Base-by-base conservation (phyloP, 352 stramenopile genomes). In the Phytophthora palmivora region DNA sequence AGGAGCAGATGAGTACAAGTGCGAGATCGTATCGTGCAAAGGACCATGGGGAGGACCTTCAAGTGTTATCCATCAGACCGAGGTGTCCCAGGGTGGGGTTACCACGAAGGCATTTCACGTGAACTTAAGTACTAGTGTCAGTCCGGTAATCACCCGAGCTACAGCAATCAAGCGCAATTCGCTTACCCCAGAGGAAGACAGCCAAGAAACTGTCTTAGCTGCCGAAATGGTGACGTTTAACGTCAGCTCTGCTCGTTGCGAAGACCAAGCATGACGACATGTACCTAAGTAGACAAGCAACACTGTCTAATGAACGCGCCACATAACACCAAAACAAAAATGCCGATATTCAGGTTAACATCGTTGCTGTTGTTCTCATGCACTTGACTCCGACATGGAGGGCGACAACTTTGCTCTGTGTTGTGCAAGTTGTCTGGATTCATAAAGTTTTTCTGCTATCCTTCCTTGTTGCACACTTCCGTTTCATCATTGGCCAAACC, bases 1-100 rank as follows among this genome's bases (percentile, higher is more conserved):
- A 32, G 73, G 73, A 8, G 60, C 70, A 14, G 74, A 78, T 2
- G 73, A 82, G 16, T 86, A 87, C 64, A 87, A 87, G 32, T 89
- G 81, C 26, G 68, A 89, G 34, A 49, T 91, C 32, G 56, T 90
- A 21, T 67, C 61, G 16, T 88, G 81, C 39, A 79, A 78, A 58
- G 47, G 70, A 12, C 62, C 75, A n/a, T 84, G 73, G 73, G 47
- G 30, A 44, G 51, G 44, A 46, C 24, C 11, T 34, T 60, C 51
- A 1, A 52, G 18, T n/a, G 21, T 67, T 19, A 70, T 92, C 21
- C 66, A 89, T 51, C 36, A 74, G 5, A 79, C 72, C 10, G 62
- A 70, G 7, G 81, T 92, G 15, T 64, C 71, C 3, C 79, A 89
- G 39, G 63, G 50, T 9, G 77, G 74, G 1, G 52, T 89, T 28